phyloP scores from a whole-genome alignment of 805 yeast genomes.

The Yamadazyma endophytica region DNA sequence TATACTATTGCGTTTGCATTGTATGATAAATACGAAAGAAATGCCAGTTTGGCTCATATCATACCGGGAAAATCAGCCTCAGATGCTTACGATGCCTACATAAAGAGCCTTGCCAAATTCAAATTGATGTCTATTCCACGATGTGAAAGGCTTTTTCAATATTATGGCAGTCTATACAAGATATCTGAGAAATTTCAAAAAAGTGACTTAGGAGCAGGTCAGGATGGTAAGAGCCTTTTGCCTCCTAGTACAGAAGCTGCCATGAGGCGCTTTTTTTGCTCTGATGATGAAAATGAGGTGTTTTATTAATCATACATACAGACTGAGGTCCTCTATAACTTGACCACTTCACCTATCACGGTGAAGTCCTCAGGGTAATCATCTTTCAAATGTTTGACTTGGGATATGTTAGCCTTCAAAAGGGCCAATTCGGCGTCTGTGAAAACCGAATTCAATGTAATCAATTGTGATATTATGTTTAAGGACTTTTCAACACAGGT shows the following conservation, averaged over 20 bases:
- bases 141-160: slow-evolving; percentile 41
- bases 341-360: slow-evolving; percentile 42
- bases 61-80: slow-evolving; percentile 54
- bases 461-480: slow-evolving; percentile 45
- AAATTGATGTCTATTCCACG: slow-evolving; percentile 52
- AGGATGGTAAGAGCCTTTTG: slow-evolving; percentile 42
- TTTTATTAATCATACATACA: slow-evolving; percentile 9
- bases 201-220: slow-evolving; percentile 33
- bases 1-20: slow-evolving; percentile 50
- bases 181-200: slow-evolving; percentile 22
- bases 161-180: slow-evolving; percentile 36
- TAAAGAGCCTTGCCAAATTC: slow-evolving; percentile 52
- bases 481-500: slow-evolving; percentile 57
- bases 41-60: slow-evolving; percentile 51
- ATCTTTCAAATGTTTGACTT: slow-evolving; percentile 42
- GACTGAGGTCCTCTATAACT: not conserved
- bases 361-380: slow-evolving; percentile 51
- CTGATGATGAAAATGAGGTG: slow-evolving; percentile 47
- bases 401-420: slow-evolving; percentile 30
- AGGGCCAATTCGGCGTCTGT: slow-evolving; percentile 35
- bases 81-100: slow-evolving; percentile 41
- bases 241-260: slow-evolving; percentile 49
- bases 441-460: slow-evolving; percentile 41
- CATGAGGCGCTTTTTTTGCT: slow-evolving; percentile 44
- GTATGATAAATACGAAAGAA: slow-evolving; percentile 54